phyloP scores from a whole-genome alignment of 371 early-diverging fungal genomes.

The Mucor indicus region DNA sequence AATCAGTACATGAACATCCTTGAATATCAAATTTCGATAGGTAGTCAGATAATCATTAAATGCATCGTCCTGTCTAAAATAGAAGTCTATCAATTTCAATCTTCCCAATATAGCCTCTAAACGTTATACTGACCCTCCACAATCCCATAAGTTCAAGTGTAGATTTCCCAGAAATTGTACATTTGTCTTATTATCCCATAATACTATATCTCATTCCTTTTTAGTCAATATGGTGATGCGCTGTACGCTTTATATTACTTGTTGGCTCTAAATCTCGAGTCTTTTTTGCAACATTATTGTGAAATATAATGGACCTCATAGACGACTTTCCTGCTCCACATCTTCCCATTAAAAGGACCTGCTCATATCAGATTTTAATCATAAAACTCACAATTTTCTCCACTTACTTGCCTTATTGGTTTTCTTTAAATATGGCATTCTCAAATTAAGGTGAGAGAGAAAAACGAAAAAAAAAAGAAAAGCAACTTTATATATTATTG shows the following conservation, averaged over 20 bases:
- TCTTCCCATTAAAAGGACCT: conserved; percentile 87
- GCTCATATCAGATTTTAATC: too few species aligned
- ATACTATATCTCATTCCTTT: conserved; percentile 25
- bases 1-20: conserved; percentile 94
- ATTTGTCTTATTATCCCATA: conserved; percentile 93
- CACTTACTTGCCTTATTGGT: too few species aligned
- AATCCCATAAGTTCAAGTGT: conserved; percentile 93
- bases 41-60: conserved; percentile 92
- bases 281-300: conserved; percentile 92
- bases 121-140: conserved; percentile 75
- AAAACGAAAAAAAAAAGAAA: too few species aligned
- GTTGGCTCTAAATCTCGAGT: conserved; percentile 93
- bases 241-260: conserved; percentile 41
- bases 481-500: too few species aligned
- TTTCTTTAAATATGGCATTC: too few species aligned
- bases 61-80: conserved; percentile 82
- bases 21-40: conserved; percentile 89
- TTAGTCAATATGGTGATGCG: background rate
- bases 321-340: conserved; percentile 95
- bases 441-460: too few species aligned
- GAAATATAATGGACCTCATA: conserved; percentile 96
- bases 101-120: too few species aligned
- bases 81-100: background rate
- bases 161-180: conserved; percentile 92
- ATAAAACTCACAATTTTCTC: too few species aligned